Conservation (phyloP, 257 asterid species). For the Solanum boliviense region DNA sequence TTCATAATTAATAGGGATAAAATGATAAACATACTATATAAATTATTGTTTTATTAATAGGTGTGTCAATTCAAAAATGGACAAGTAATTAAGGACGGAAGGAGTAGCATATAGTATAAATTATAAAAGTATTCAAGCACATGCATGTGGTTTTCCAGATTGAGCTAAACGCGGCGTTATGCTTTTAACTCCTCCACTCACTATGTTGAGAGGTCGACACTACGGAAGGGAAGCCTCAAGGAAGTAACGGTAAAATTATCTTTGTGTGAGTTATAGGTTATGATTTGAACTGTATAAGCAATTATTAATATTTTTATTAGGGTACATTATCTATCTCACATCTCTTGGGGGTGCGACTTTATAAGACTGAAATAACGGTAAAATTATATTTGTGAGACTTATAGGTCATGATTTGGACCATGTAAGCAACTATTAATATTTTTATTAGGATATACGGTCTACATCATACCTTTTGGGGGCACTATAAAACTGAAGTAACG, state of each 20-base stretch:
- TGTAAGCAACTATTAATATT: not conserved
- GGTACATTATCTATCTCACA: not conserved
- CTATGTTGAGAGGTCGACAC: not conserved
- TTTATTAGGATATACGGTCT: not conserved
- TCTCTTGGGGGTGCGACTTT: not conserved
- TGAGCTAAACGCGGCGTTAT: not conserved
- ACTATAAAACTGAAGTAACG: too few species aligned
- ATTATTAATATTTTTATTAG: not conserved
- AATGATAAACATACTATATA: too few species aligned
- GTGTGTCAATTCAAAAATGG: too few species aligned
- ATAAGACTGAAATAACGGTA: not conserved
- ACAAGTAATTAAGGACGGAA: too few species aligned
- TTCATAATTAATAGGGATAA: too few species aligned
- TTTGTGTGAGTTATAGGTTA: rapidly evolving
- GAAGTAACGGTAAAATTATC: not conserved
- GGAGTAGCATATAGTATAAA: not conserved
- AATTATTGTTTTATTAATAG: too few species aligned
- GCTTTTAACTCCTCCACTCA: not conserved
- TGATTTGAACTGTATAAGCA: too few species aligned
- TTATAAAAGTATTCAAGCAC: not conserved
- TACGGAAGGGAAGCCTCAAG: not conserved
- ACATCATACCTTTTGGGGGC: not conserved
- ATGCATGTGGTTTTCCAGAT: not conserved
- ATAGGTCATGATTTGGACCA: not conserved
- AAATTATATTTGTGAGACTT: not conserved